Evolutionary conservation across 2,329 filamentous ascomycete species (phyloP).

Genomic region (Mollisia scopiformis): DNA sequence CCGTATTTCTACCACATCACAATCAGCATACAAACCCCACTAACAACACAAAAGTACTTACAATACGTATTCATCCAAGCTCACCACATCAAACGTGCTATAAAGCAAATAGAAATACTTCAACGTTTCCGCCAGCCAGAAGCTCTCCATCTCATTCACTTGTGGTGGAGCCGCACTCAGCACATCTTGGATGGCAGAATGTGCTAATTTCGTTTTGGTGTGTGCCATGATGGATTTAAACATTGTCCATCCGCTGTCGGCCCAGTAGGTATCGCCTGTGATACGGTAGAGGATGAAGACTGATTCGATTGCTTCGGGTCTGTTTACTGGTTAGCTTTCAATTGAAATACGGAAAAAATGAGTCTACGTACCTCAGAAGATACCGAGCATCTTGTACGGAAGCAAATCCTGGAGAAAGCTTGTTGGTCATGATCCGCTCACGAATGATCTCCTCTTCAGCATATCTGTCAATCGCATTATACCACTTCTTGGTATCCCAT

Average conservation of each 20-base stretch:
- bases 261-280: slow-evolving; percentile 36
- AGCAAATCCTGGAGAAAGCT: slow-evolving; percentile 29
- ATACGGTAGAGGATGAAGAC: slow-evolving; percentile 61
- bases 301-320: slow-evolving; percentile 69
- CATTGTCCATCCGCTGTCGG: slow-evolving; percentile 51
- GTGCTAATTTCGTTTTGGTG: slow-evolving; percentile 45
- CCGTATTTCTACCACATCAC: slow-evolving; percentile 6
- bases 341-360: slow-evolving; percentile 11
- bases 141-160: slow-evolving; percentile 60
- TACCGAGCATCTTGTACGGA: slow-evolving; percentile 29
- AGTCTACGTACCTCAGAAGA: slow-evolving; percentile 29
- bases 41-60: slow-evolving; percentile 10
- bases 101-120: slow-evolving; percentile 65
- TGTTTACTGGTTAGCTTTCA: slow-evolving; percentile 40
- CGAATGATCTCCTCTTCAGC: slow-evolving; percentile 16
- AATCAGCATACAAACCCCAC: not conserved
- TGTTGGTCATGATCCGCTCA: slow-evolving; percentile 16
- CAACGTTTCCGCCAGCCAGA: slow-evolving; percentile 67
- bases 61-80: slow-evolving; percentile 63
- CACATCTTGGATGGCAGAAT: slow-evolving; percentile 48
- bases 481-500: slow-evolving; percentile 55
- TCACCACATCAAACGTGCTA: slow-evolving; percentile 52
- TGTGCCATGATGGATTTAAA: slow-evolving; percentile 48
- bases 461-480: slow-evolving; percentile 24
- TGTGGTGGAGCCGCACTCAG: slow-evolving; percentile 25